Base-by-base conservation (phyloP, 2,329 filamentous ascomycete genomes). In the Xylaria arbuscula region DNA sequence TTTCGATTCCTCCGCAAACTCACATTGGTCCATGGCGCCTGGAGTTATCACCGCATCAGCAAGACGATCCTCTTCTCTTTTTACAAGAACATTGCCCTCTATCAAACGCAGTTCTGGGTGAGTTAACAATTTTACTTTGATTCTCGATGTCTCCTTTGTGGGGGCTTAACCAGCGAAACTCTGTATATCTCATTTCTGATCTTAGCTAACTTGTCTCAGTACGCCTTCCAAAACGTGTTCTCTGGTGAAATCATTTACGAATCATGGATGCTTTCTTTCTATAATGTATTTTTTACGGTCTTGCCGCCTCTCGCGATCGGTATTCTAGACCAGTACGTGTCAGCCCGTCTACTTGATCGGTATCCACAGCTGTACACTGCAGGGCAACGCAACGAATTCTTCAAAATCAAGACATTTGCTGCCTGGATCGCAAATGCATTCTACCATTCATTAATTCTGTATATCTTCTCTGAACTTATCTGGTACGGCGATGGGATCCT, bases 91-190 rank as follows among this genome's bases (percentile, higher is more conserved):
- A 98, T 98, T 73, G 92, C 94, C 22, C 85, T 99, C 70, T 99
- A 98, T 83, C 94, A 99, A 92, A 99, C 97, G 68, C 97, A 99
- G 79, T 99, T 99, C 79, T 99, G 97, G 93, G 92, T 94, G 85
- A 83, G 90, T 84, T 17, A 62, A 48, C 2, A 61, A 57, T 8
- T 22, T 51, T 51, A 17, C 11, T 17, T 51, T 28, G 5, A 34
- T 15, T 58, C n/a, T 19, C n/a, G 45, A 32, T 2, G n/a, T 0
- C 3, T 60, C 40, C n/a, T 32, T 32, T 19, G 5, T n/a, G n/a
- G 38, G 3, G 22, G 34, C 13, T 53, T 38, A 36, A 36, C 34
- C 15, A n/a, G 45, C n/a, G 34, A 28, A 9, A 17, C 13, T 8
- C 15, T 56, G 48, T 22, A 28, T 28, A 53, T 50, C 4, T 10